Percentiles rank a stretch among this genome's conserved stretches.
phyloP scores from a whole-genome alignment of 345 rosid genomes.

The Salix udensis region DNA sequence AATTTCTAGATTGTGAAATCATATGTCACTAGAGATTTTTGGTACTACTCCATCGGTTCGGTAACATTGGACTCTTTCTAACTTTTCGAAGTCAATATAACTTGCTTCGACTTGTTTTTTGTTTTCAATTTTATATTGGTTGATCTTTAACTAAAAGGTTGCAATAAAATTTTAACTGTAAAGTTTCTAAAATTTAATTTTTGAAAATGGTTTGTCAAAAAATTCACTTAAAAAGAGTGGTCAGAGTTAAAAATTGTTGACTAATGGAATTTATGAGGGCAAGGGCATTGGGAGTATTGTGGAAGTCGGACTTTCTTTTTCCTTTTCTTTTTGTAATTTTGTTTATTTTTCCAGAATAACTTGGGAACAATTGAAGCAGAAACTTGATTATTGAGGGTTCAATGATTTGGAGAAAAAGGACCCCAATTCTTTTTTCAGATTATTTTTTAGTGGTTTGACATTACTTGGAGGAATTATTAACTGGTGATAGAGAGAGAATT shows the following conservation, averaged over 20 bases:
- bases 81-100: neutral
- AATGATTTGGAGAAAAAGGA: neutral
- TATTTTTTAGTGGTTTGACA: neutral
- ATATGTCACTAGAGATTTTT: neutral
- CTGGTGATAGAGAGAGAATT: neutral
- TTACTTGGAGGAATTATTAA: neutral
- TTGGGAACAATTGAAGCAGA: neutral
- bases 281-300: too few species aligned
- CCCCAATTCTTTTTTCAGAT: neutral
- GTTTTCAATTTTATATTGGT: neutral
- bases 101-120: neutral
- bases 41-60: neutral
- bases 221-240: neutral
- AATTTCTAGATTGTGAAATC: neutral
- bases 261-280: neutral
- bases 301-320: too few species aligned
- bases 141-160: too few species aligned
- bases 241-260: neutral
- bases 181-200: too few species aligned
- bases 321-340: too few species aligned
- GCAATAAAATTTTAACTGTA: neutral
- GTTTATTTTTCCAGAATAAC: neutral
- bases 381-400: neutral
- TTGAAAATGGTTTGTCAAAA: too few species aligned
- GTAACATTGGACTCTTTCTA: neutral